Conservation (phyloP, 2,329 filamentous ascomycete species). For the Teratosphaeria pseudoeucalypti region DNA sequence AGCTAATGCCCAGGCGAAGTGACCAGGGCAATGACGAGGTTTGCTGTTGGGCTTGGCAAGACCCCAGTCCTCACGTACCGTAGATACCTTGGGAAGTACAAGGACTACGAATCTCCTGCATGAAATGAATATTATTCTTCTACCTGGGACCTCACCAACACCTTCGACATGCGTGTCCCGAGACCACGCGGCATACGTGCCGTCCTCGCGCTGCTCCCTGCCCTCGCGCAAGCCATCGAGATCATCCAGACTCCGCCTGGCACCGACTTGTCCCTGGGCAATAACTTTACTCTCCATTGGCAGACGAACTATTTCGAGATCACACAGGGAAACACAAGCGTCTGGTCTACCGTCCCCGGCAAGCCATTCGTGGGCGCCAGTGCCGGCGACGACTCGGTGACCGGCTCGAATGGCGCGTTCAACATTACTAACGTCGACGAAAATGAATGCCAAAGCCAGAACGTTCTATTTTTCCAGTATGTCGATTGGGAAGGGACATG, state of each 20-base stretch:
- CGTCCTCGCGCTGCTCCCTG: background rate
- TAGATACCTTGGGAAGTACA: background rate
- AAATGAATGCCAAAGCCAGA: constrained; percentile 14
- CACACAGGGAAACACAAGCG: constrained; percentile 4
- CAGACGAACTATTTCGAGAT: constrained; percentile 7
- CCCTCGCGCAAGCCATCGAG: background rate
- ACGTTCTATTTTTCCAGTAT: constrained; percentile 10
- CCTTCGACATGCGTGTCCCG: background rate
- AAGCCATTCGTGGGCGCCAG: constrained; percentile 19
- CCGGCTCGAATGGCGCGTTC: constrained; percentile 15
- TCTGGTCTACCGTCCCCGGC: constrained; percentile 13
- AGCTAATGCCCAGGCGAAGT: background rate
- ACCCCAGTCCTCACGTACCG: background rate
- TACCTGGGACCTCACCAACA: no score
- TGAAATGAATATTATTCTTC: background rate
- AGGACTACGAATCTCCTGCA: background rate
- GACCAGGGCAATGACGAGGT: background rate
- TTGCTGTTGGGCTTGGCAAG: background rate
- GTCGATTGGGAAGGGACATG: constrained; percentile 8
- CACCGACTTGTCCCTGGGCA: background rate
- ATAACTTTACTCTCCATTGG: background rate
- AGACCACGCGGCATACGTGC: background rate
- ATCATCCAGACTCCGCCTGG: background rate
- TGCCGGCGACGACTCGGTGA: constrained; percentile 14
- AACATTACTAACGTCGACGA: constrained; percentile 17